phyloP scores from a whole-genome alignment of 2,329 filamentous ascomycete species.

The Aspergillus awamori region DNA sequence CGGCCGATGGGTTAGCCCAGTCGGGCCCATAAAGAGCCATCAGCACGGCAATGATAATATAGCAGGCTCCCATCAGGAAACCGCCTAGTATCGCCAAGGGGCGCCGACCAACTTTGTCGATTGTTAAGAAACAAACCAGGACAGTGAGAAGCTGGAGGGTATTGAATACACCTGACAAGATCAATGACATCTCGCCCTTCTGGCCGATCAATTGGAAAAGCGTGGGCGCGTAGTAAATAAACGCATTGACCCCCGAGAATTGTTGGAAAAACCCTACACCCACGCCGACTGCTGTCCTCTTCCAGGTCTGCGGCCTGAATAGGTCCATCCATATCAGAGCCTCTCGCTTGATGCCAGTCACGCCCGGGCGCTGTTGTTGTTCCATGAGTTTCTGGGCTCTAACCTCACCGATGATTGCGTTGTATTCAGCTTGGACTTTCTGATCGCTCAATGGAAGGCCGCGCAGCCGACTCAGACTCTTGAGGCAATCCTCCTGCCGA shows the following conservation, averaged over 20 bases:
- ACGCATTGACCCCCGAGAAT: slow-evolving; percentile 47
- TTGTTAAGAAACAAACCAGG: slow-evolving; percentile 53
- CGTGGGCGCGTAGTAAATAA: slow-evolving; percentile 54
- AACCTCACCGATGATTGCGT: slow-evolving; percentile 54
- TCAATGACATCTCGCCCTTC: slow-evolving; percentile 59
- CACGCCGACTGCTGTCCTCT: slow-evolving; percentile 37
- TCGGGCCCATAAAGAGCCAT: neutral
- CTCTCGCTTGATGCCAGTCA: neutral
- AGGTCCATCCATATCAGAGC: slow-evolving; percentile 46
- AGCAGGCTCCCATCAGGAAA: slow-evolving; percentile 21
- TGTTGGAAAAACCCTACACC: slow-evolving; percentile 51
- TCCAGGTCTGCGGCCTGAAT: slow-evolving; percentile 51
- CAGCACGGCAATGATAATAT: neutral
- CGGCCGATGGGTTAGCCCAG: neutral
- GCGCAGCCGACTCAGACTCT: slow-evolving; percentile 60
- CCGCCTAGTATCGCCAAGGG: slow-evolving; percentile 66
- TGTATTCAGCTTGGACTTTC: slow-evolving; percentile 61
- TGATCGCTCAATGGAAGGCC: slow-evolving; percentile 56
- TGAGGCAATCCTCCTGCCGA: slow-evolving; percentile 66
- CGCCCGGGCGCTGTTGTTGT: neutral
- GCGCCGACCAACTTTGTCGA: slow-evolving; percentile 41
- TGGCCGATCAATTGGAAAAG: slow-evolving; percentile 41
- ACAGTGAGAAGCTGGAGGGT: slow-evolving; percentile 64
- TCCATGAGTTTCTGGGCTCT: neutral
- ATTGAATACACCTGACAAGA: slow-evolving; percentile 54